Conservation (phyloP, 345 rosid genomes). For the Gossypioides kirkii region DNA sequence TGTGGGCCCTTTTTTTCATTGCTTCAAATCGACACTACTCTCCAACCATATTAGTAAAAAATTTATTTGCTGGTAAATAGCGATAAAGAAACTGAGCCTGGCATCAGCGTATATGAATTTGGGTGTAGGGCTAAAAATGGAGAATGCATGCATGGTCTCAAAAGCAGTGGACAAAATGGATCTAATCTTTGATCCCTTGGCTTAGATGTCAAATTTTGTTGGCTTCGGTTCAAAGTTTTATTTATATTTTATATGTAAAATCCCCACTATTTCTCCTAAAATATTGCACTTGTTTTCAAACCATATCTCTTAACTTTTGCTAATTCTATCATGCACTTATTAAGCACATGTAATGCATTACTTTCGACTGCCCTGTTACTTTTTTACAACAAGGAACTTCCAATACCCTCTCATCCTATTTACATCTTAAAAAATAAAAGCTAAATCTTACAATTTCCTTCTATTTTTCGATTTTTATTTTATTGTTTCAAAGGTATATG, state of each 20-base stretch:
- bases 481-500: too few relatives aligned
- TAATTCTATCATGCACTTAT: not conserved
- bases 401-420: too few relatives aligned
- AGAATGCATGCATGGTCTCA: slow-evolving; percentile 33
- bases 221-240: slow-evolving; percentile 19
- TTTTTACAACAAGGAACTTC: not conserved
- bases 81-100: not conserved
- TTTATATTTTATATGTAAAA: too few relatives aligned
- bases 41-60: not conserved
- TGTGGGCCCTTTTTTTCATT: slow-evolving; percentile 24
- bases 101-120: not conserved
- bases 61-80: not conserved
- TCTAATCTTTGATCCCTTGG: slow-evolving; percentile 42
- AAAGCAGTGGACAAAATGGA: slow-evolving; percentile 57
- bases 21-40: slow-evolving; percentile 33
- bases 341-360: not conserved
- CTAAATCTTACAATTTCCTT: too few relatives aligned
- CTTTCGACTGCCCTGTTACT: not conserved
- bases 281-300: slow-evolving; percentile 23
- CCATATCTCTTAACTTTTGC: not conserved
- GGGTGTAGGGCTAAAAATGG: not conserved
- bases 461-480: too few relatives aligned
- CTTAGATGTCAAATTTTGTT: slow-evolving; percentile 30
- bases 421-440: too few relatives aligned
- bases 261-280: not conserved